A percentile compares a stretch with the other conserved stretches of the same genome.
Evolutionary conservation across 192 early-diverging fungal genomes (phyloP).

Genomic region (Podila epicladia): DNA sequence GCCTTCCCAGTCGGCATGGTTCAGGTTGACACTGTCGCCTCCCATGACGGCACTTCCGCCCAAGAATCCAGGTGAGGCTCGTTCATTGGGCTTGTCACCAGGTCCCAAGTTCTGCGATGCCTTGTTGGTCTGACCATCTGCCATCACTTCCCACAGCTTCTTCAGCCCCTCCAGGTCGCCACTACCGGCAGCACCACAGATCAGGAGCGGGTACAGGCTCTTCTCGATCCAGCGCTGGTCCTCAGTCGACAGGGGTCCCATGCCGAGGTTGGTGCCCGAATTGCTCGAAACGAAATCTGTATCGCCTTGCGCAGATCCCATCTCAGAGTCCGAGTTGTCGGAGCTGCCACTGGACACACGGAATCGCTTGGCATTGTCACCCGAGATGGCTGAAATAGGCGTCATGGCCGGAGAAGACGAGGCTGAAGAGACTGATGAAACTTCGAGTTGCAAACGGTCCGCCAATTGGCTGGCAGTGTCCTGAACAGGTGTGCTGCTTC

Average conservation of each 20-base stretch:
- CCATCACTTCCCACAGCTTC: constrained; percentile 64
- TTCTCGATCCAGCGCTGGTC: constrained; percentile 79
- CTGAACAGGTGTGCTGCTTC: neutral
- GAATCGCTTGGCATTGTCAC: neutral
- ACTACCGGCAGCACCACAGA: constrained; percentile 87
- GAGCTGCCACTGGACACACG: constrained; percentile 1
- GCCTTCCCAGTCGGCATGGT: constrained; percentile 54
- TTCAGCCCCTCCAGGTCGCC: constrained; percentile 86
- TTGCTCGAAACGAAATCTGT: neutral
- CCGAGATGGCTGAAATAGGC: neutral
- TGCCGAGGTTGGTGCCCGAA: constrained; percentile 12
- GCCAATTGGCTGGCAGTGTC: neutral
- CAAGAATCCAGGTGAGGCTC: constrained; percentile 19
- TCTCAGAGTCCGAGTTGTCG: constrained; percentile 11
- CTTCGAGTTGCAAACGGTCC: neutral
- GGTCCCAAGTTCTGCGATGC: constrained; percentile 21
- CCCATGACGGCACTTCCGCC: constrained; percentile 26
- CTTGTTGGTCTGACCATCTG: constrained; percentile 21
- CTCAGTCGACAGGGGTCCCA: constrained; percentile 42
- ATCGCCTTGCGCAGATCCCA: constrained; percentile 7
- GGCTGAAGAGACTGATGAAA: neutral
- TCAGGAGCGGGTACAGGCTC: constrained; percentile 81
- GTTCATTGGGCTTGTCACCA: neutral
- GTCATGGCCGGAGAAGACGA: neutral
- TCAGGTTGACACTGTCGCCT: constrained; percentile 22